A percentile compares a stretch with the other conserved stretches of the same genome.
Evolutionary conservation across 208 protist species (phyloP).

Genomic region (Leishmania aethiopica): DNA sequence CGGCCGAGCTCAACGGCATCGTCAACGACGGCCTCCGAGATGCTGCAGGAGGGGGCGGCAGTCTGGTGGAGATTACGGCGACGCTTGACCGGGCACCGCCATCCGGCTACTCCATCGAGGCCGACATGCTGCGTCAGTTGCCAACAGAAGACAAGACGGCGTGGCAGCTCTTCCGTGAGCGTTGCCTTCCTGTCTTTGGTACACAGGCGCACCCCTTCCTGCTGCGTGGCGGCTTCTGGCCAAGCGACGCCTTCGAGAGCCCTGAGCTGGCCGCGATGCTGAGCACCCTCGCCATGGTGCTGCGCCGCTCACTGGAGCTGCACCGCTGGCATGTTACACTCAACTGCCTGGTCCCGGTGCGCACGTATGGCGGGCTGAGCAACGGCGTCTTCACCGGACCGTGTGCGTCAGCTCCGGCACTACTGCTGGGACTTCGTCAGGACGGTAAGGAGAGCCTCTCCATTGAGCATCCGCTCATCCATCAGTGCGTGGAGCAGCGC

Average conservation of each 20-base stretch:
- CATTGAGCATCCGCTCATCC: constrained; percentile 40
- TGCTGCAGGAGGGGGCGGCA: not conserved
- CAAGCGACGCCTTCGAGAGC: constrained; percentile 81
- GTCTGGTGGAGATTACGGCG: not conserved
- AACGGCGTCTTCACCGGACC: constrained; percentile 86
- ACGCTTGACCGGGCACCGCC: not conserved
- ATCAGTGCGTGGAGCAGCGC: constrained; percentile 32
- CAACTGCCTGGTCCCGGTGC: constrained; percentile 80
- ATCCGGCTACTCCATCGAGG: constrained; percentile 30
- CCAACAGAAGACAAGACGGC: constrained; percentile 84
- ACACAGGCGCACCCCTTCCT: constrained; percentile 81
- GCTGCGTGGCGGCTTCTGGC: constrained; percentile 90
- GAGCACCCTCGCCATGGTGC: constrained; percentile 70
- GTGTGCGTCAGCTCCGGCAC: constrained; percentile 52
- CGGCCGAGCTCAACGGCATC: constrained; percentile 17
- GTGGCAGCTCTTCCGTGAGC: constrained; percentile 89
- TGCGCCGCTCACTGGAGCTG: constrained; percentile 80
- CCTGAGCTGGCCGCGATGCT: constrained; percentile 75
- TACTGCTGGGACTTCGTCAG: constrained; percentile 67
- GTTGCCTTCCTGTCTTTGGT: constrained; percentile 79
- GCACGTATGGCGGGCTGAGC: constrained; percentile 81
- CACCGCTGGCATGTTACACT: constrained; percentile 89
- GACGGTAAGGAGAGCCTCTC: constrained; percentile 55
- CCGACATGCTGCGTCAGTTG: constrained; percentile 60
- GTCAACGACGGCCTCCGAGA: not conserved